Conservation (phyloP, 2,329 filamentous ascomycete genomes). For the Fusarium cyanostomum region DNA sequence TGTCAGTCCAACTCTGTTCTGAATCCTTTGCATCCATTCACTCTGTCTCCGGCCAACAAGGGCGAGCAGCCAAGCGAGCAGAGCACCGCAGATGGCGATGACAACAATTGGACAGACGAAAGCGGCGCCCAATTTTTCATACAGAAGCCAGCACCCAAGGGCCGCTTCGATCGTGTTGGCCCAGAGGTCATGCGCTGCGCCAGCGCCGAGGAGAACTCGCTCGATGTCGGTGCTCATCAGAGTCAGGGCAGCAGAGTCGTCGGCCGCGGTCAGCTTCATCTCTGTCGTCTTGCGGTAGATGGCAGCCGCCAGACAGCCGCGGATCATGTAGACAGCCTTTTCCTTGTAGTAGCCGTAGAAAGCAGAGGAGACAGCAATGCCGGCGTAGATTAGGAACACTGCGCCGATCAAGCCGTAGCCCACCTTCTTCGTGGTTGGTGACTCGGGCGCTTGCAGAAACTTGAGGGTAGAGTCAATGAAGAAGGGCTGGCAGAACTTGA, state of each 20-base stretch:
- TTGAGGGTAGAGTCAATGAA: slow-evolving; percentile 52
- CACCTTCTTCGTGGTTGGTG: slow-evolving; percentile 28
- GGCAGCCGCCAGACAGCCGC: slow-evolving; percentile 46
- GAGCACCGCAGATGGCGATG: slow-evolving; percentile 44
- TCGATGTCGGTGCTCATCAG: slow-evolving; percentile 61
- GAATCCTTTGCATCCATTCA: slow-evolving; percentile 50
- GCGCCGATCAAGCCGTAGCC: slow-evolving; percentile 57
- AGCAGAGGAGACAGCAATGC: slow-evolving; percentile 52
- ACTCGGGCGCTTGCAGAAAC: slow-evolving; percentile 45
- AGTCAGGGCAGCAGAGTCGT: slow-evolving; percentile 55
- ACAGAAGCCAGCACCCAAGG: slow-evolving; percentile 58
- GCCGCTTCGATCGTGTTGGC: slow-evolving; percentile 53
- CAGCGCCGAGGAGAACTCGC: slow-evolving; percentile 49
- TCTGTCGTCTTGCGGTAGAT: slow-evolving; percentile 49
- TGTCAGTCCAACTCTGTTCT: slow-evolving; percentile 48
- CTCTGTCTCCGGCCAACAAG: slow-evolving; percentile 40
- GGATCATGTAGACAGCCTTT: slow-evolving; percentile 46
- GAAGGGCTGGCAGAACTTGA: slow-evolving; percentile 56
- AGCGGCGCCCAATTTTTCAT: slow-evolving; percentile 56
- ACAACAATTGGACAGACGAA: slow-evolving; percentile 59
- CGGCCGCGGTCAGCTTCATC: slow-evolving; percentile 45
- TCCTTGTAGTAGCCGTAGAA: slow-evolving; percentile 53
- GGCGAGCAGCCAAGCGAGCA: slow-evolving; percentile 26
- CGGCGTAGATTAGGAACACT: slow-evolving; percentile 50
- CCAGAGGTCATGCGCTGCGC: slow-evolving; percentile 54